Evolutionary conservation across 257 asterid genomes (phyloP), one percentile per base, ranked within the genome.

Genomic region (Hygrophila difformis): DNA sequence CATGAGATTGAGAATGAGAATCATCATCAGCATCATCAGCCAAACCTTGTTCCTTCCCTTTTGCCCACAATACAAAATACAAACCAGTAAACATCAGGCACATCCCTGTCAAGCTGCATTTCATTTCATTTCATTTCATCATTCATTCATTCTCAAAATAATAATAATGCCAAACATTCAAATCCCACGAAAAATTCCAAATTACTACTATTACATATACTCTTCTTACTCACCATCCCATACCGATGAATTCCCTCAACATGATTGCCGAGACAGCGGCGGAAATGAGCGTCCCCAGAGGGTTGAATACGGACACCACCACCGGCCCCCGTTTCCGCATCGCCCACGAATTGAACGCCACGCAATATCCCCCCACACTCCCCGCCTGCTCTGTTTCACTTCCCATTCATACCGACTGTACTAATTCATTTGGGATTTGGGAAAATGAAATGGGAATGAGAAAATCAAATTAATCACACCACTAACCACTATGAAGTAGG

Each of bases 311-410:
- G 66, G 97, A 72, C 9, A 81, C 97, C 63, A 88, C 49, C 3
- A 88, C 89, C 17, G 97, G 97, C 17, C 97, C 97, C 61, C 82
- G 72, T 78, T 68, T 84, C 86, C 78, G 78, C 93, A 88, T 76
- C 31, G 95, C 95, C 97, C 97, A 88, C 21, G 77, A 72, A 33
- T 78, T 84, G 74, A 88, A 74, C 64, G 88, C 81, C 31, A 69
- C 62, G 14, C 95, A 76, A 48, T 70, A 62, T 55, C 94, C 95
- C 47, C 95, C 72, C 14, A 84, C 70, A 39, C 66, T 43, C 18
- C 97, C 97, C 44, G 80, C 81, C 97, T 84, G 76, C 56, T 23
- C 5, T 6, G 10, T 19, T 44, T 26, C n/a, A n/a, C n/a, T n/a
- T n/a, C n/a, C n/a, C n/a, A 24, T 26, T 26, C 4, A 26, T 26